These are phyloP conservation scores for Eucalyptus virginea DNA, from an alignment of 345 rosid species.

Conservation along the genomic window DNA sequence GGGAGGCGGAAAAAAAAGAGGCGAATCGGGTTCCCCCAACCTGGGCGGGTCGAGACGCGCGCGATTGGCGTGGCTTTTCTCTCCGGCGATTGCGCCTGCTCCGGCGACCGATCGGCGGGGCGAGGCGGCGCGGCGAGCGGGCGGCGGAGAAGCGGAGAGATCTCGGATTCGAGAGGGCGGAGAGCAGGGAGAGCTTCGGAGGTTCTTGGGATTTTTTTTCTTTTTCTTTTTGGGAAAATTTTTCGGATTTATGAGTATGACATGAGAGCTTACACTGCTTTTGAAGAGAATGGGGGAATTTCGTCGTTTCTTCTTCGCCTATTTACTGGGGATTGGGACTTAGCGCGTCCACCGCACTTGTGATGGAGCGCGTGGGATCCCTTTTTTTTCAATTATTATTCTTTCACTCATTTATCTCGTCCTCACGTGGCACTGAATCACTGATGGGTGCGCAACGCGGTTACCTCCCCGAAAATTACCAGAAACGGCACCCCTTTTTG, in stretches of 20 bases:
- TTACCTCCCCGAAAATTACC: background rate
- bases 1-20: background rate
- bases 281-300: background rate
- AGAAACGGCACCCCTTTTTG: background rate
- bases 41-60: background rate
- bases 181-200: background rate
- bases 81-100: background rate
- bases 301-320: background rate
- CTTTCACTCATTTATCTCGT: background rate
- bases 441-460: background rate
- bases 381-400: background rate
- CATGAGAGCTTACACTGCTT: background rate
- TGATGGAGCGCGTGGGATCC: background rate
- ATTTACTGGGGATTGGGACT: background rate
- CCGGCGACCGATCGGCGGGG: background rate
- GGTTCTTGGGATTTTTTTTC: background rate
- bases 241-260: background rate
- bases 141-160: background rate
- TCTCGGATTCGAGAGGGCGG: background rate
- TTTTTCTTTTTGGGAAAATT: background rate
- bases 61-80: background rate
- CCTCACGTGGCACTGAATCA: background rate
- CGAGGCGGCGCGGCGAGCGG: background rate
- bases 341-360: background rate
- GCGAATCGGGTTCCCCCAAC: background rate